A percentile compares a stretch with the other conserved stretches of the same genome.
Conservation (phyloP, 2,329 filamentous ascomycete species). For the Plectosphaerella plurivora region DNA sequence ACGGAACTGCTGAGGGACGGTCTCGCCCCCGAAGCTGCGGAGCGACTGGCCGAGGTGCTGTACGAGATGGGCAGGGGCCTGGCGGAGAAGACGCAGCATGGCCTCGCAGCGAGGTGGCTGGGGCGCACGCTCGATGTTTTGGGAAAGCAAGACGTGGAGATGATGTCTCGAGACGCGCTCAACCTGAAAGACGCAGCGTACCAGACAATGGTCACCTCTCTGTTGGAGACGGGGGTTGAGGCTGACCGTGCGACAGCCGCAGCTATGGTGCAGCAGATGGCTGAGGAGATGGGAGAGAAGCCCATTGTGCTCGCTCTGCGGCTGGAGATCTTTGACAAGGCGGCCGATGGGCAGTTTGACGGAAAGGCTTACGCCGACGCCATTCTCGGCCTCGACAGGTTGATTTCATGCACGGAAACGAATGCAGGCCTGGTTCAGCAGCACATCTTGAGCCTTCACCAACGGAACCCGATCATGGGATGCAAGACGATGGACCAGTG, state of each 20-base stretch:
- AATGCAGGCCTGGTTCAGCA: slow-evolving; percentile 64
- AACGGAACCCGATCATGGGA: slow-evolving; percentile 44
- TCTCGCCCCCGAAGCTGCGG: slow-evolving; percentile 45
- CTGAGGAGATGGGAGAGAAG: slow-evolving; percentile 58
- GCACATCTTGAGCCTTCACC: slow-evolving; percentile 62
- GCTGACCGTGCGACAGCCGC: slow-evolving; percentile 47
- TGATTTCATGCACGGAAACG: slow-evolving; percentile 53
- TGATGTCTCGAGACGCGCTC: slow-evolving; percentile 52
- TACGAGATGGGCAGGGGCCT: slow-evolving; percentile 68
- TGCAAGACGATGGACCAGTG: slow-evolving; percentile 58
- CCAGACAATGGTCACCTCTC: slow-evolving; percentile 55
- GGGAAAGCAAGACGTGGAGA: slow-evolving; percentile 47
- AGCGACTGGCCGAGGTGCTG: slow-evolving; percentile 62
- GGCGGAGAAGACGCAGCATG: slow-evolving; percentile 44
- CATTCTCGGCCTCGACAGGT: slow-evolving; percentile 57
- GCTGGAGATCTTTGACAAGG: slow-evolving; percentile 58
- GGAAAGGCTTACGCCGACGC: slow-evolving; percentile 43
- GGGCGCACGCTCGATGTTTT: slow-evolving; percentile 61
- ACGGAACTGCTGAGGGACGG: slow-evolving; percentile 32
- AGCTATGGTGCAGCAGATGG: slow-evolving; percentile 55
- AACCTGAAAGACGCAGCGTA: slow-evolving; percentile 64
- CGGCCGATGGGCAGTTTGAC: slow-evolving; percentile 43
- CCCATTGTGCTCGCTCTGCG: slow-evolving; percentile 63
- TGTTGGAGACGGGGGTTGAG: slow-evolving; percentile 41
- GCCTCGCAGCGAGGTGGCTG: slow-evolving; percentile 66